Percentiles rank a stretch among this genome's conserved stretches.
phyloP scores from a whole-genome alignment of 768 basidiomycete genomes.

The Daedalea quercina region DNA sequence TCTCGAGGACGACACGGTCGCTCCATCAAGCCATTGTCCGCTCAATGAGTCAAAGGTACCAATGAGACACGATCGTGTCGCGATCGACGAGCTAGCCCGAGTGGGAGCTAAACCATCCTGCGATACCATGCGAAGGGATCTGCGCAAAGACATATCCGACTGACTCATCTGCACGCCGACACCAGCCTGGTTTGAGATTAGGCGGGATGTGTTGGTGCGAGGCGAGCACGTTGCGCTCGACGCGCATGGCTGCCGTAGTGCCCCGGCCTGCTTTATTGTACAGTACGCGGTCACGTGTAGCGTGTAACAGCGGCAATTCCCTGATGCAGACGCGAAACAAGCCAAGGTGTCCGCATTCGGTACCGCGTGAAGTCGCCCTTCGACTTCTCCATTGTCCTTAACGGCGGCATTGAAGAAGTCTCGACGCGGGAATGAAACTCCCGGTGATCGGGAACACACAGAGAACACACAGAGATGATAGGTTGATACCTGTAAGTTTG shows the following conservation, averaged over 20 bases:
- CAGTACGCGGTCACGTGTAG: neutral
- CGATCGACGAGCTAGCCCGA: neutral
- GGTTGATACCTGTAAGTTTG: too few relatives aligned
- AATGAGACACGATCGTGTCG: neutral
- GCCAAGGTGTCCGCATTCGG: neutral
- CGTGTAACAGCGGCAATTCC: neutral
- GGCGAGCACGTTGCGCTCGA: neutral
- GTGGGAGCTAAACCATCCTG: too few relatives aligned
- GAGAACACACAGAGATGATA: neutral
- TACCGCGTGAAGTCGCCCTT: neutral
- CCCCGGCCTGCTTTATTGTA: neutral
- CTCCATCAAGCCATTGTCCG: neutral
- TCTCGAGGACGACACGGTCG: neutral
- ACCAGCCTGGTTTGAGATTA: neutral
- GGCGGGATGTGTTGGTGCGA: neutral
- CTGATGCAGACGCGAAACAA: neutral
- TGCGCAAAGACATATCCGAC: too few relatives aligned
- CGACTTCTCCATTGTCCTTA: neutral
- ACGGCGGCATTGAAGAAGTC: neutral
- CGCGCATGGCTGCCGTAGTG: neutral
- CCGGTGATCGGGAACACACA: neutral
- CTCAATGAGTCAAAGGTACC: neutral
- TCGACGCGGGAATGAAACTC: neutral
- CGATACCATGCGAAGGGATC: too few relatives aligned
- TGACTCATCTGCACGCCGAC: neutral